Percentiles rank a stretch among this genome's conserved stretches.
phyloP scores from a whole-genome alignment of 306 rosid species.

The Castanopsis chinensis region DNA sequence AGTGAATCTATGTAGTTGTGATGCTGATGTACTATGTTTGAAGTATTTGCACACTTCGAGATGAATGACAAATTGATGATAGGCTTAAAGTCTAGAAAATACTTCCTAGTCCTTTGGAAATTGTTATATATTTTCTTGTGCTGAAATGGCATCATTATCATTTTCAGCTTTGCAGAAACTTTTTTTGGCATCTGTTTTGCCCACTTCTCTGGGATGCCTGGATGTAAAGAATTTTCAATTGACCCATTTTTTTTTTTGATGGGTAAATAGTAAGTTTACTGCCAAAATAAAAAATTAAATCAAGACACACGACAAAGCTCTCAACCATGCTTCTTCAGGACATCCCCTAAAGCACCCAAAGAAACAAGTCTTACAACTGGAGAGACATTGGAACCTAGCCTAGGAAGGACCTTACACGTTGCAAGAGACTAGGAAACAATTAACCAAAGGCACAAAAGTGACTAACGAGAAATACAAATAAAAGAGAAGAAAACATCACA shows the following conservation, averaged over 20 bases:
- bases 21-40: not conserved
- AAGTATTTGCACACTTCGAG: not conserved
- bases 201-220: not conserved
- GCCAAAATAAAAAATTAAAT: no score
- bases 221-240: not conserved
- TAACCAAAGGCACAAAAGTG: no score
- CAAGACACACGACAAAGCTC: no score
- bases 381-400: no score
- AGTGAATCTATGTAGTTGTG: not conserved
- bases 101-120: not conserved
- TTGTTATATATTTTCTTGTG: not conserved
- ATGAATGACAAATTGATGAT: not conserved
- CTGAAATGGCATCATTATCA: not conserved
- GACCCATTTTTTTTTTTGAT: not conserved
- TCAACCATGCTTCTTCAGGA: no score
- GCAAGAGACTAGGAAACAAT: no score
- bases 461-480: no score
- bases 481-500: no score
- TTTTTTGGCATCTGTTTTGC: slow-evolving; percentile 1
- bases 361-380: no score
- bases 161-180: slow-evolving; percentile 2
- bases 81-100: not conserved
- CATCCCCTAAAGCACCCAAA: no score
- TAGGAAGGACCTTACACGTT: no score
- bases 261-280: no score